Evolutionary conservation across 129 eudicot species (phyloP).

Genomic region (Helichrysum umbraculigerum): DNA sequence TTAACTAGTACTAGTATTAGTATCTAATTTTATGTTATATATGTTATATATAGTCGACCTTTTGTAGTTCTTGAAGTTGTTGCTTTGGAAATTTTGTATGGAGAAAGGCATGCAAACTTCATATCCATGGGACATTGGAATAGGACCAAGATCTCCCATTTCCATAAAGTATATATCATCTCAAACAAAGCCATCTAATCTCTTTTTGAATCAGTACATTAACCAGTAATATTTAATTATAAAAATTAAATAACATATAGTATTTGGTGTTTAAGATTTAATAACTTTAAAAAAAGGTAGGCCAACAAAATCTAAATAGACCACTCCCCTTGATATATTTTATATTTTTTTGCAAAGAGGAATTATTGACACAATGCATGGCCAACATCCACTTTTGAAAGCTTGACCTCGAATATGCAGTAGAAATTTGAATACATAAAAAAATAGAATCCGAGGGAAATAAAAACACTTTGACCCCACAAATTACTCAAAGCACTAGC

Average conservation of each 20-base stretch:
- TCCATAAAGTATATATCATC: constrained; percentile 18
- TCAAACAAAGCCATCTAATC: constrained; percentile 17
- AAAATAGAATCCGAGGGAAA: constrained; percentile 46
- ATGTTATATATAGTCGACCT: not conserved
- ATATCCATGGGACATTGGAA: constrained; percentile 22
- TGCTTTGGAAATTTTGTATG: constrained; percentile 31
- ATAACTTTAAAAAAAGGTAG: constrained; percentile 30
- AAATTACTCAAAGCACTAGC: constrained; percentile 28
- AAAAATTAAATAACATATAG: too few species aligned
- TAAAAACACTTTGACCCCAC: constrained; percentile 47
- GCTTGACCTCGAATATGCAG: constrained; percentile 24
- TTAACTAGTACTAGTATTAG: too few species aligned
- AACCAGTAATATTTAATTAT: too few species aligned
- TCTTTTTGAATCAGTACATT: not conserved
- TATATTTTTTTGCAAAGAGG: constrained; percentile 19
- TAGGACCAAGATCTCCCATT: constrained; percentile 14
- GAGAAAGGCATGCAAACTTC: constrained; percentile 35
- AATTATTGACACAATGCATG: constrained; percentile 45
- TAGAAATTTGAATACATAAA: constrained; percentile 30
- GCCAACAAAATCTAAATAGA: constrained; percentile 29
- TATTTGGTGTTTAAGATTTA: not conserved
- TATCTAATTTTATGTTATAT: not conserved
- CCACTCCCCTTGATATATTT: constrained; percentile 11
- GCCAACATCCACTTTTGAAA: constrained; percentile 42
- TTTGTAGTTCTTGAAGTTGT: constrained; percentile 14